phyloP scores from a whole-genome alignment of 495 filamentous ascomycete genomes.

The Entonaema liquescens region DNA sequence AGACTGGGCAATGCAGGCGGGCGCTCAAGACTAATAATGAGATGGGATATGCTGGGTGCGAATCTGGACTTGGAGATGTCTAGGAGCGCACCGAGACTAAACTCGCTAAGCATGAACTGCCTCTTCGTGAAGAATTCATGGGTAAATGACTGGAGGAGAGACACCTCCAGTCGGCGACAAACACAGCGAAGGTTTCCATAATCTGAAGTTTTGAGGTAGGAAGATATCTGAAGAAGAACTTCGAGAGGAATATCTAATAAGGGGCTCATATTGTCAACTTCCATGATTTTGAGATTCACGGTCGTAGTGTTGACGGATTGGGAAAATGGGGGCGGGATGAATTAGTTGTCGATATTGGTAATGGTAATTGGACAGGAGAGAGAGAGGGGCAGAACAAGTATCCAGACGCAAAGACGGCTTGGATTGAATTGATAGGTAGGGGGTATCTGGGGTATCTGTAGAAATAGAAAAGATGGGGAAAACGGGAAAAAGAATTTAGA shows the following conservation, averaged over 20 bases:
- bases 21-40: slow-evolving; percentile 58
- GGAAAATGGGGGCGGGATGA: background rate
- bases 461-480: background rate
- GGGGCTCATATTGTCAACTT: background rate
- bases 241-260: slow-evolving; percentile 48
- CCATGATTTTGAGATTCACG: slow-evolving; percentile 2
- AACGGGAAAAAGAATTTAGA: background rate
- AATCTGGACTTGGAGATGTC: slow-evolving; percentile 62
- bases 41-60: slow-evolving; percentile 51
- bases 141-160: slow-evolving; percentile 56
- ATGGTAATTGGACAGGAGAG: background rate
- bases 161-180: slow-evolving; percentile 56
- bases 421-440: background rate
- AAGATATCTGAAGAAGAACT: slow-evolving; percentile 53
- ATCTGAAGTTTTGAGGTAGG: slow-evolving; percentile 54
- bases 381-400: background rate
- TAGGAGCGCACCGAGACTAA: slow-evolving; percentile 59
- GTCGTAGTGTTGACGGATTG: background rate
- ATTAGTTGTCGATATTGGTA: background rate
- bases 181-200: slow-evolving; percentile 56
- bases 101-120: slow-evolving; percentile 61
- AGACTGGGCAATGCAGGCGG: slow-evolving; percentile 1
- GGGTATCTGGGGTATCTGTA: too few species aligned
- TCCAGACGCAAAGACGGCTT: background rate
- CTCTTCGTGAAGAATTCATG: slow-evolving; percentile 65